Conservation (phyloP, 2,329 filamentous ascomycete species). For the Thyridium curvatum region DNA sequence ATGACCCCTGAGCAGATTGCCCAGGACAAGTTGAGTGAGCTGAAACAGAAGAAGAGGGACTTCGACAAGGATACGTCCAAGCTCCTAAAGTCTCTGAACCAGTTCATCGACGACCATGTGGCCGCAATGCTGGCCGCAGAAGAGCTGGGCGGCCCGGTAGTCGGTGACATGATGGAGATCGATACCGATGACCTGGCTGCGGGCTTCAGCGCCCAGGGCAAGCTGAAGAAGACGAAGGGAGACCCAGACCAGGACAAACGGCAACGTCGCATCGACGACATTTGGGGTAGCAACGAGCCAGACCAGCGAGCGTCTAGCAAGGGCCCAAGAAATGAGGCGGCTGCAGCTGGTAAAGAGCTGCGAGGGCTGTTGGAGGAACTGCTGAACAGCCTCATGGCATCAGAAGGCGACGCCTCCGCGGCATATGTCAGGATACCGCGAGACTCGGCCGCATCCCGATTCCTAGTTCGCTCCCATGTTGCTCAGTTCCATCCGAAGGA, state of each 20-base stretch:
- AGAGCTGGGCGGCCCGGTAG: constrained; percentile 75
- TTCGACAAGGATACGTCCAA: constrained; percentile 56
- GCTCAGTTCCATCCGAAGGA: constrained; percentile 61
- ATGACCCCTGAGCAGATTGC: constrained; percentile 56
- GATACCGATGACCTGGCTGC: constrained; percentile 52
- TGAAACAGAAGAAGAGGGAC: constrained; percentile 49
- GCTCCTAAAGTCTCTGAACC: constrained; percentile 58
- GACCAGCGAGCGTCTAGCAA: constrained; percentile 1
- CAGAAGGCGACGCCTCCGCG: constrained; percentile 46
- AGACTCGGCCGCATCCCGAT: constrained; percentile 57
- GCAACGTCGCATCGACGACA: constrained; percentile 58
- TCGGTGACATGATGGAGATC: constrained; percentile 65
- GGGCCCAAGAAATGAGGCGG: constrained; percentile 34
- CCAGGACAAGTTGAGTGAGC: constrained; percentile 53
- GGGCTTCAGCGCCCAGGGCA: constrained; percentile 55
- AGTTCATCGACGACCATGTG: constrained; percentile 65
- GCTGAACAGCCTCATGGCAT: constrained; percentile 50
- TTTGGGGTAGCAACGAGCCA: constrained; percentile 41
- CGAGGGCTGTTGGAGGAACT: constrained; percentile 53
- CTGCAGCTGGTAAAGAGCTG: constrained; percentile 51
- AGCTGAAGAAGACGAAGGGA: constrained; percentile 40
- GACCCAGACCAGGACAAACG: constrained; percentile 40
- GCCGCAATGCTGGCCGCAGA: constrained; percentile 76
- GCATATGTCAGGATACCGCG: constrained; percentile 52
- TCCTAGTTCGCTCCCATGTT: constrained; percentile 58